These are phyloP conservation scores for Pseudocercospora crystallina DNA, from an alignment of 2,329 filamentous ascomycete genomes.

Conservation along the genomic window DNA sequence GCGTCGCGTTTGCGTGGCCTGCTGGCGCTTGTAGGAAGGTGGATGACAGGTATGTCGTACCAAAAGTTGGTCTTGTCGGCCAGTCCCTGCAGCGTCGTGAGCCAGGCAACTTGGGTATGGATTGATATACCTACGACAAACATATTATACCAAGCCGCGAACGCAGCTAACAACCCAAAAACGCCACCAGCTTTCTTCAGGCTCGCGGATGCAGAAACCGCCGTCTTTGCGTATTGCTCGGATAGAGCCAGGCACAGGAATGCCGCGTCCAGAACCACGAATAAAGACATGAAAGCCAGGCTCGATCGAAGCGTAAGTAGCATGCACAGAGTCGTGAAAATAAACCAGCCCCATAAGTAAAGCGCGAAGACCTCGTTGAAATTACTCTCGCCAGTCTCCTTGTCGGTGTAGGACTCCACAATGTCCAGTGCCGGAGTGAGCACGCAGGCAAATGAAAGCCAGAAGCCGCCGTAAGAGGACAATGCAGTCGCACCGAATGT, in stretches of 20 bases:
- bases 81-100: conserved; percentile 53
- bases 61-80: conserved; percentile 56
- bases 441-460: conserved; percentile 16
- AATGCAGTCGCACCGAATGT: conserved; percentile 81
- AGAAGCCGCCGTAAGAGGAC: conserved; percentile 70
- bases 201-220: conserved; percentile 26
- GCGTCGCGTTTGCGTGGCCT: conserved; percentile 14
- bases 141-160: conserved; percentile 84
- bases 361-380: conserved; percentile 66
- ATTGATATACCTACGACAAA: conserved; percentile 52
- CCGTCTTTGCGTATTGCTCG: conserved; percentile 29
- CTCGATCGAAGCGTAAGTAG: conserved; percentile 75
- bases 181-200: conserved; percentile 68
- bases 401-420: conserved; percentile 35
- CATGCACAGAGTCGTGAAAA: conserved; percentile 75
- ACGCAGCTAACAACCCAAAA: conserved; percentile 78
- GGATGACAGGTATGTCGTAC: conserved; percentile 32
- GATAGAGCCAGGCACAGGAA: conserved; percentile 66
- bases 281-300: conserved; percentile 73
- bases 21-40: conserved; percentile 39
- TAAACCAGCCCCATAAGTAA: conserved; percentile 79
- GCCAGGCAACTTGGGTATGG: background rate
- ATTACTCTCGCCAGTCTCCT: conserved; percentile 35
- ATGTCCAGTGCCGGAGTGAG: conserved; percentile 11
- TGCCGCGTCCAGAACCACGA: conserved; percentile 71